phyloP scores from a whole-genome alignment of 2,329 filamentous ascomycete species.

The Rhinocladiella similis region DNA sequence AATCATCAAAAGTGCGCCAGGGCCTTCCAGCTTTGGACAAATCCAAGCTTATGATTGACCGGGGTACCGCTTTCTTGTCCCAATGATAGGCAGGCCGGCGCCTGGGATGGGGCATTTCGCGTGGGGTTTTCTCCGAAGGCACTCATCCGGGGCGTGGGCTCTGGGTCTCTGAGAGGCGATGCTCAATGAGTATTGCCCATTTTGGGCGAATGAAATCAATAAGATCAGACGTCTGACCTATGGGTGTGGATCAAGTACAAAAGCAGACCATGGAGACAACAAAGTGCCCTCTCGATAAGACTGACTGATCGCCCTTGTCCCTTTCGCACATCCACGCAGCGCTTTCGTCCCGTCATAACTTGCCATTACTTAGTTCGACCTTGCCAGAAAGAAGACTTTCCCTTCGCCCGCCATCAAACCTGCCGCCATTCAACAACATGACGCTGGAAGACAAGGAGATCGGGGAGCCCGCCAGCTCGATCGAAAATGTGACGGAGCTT shows the following conservation, averaged over 20 bases:
- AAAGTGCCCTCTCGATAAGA: neutral
- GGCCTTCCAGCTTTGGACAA: too few relatives aligned
- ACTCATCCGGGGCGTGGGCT: neutral
- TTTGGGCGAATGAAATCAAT: too few relatives aligned
- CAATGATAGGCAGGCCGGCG: too few relatives aligned
- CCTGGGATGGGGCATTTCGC: neutral
- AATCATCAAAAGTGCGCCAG: neutral
- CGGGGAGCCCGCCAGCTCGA: slow-evolving; percentile 2
- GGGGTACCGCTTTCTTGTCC: too few relatives aligned
- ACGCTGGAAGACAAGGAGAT: slow-evolving; percentile 24
- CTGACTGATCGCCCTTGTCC: too few relatives aligned
- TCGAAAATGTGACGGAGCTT: slow-evolving; percentile 19
- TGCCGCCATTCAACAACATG: neutral
- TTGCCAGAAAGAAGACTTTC: too few relatives aligned
- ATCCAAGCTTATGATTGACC: too few relatives aligned
- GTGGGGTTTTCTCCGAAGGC: neutral
- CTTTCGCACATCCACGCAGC: too few relatives aligned
- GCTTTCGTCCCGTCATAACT: too few relatives aligned
- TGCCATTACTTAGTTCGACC: too few relatives aligned
- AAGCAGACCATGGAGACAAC: neutral
- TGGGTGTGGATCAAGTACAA: neutral
- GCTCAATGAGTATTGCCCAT: too few relatives aligned
- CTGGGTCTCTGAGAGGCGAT: neutral
- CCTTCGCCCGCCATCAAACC: too few relatives aligned
- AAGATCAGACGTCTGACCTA: neutral